A percentile compares a stretch with the other conserved stretches of the same genome.
Conservation (phyloP, 768 basidiomycete genomes). For the Gloeopeniophorella convolvens region DNA sequence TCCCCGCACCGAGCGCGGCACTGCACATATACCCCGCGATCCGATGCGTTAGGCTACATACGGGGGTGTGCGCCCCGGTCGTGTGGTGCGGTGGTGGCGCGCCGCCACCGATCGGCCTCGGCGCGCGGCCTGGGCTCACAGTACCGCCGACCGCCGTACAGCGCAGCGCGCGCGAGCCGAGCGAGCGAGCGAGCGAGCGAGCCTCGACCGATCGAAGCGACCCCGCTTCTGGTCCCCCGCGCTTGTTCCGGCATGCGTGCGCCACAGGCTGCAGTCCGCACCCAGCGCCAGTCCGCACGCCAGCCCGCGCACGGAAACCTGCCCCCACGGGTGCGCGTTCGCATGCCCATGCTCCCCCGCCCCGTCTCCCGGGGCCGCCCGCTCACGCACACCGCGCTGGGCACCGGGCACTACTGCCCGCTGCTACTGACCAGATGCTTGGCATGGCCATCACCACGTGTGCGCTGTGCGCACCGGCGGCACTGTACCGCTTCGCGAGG, state of each 20-base stretch:
- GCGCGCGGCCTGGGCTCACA: too few relatives aligned
- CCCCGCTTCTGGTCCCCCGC: neutral
- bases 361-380: neutral
- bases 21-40: too few relatives aligned
- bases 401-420: too few relatives aligned
- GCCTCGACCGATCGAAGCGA: slow-evolving; percentile 7
- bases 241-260: neutral
- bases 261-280: neutral
- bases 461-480: slow-evolving; percentile 1
- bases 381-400: too few relatives aligned
- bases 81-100: too few relatives aligned
- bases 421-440: neutral
- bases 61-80: too few relatives aligned
- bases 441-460: slow-evolving; percentile 1
- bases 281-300: neutral
- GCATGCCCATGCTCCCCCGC: neutral
- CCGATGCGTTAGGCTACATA: too few relatives aligned
- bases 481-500: slow-evolving; percentile 1
- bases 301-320: too few relatives aligned
- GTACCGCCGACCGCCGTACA: too few relatives aligned
- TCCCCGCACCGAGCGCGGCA: neutral
- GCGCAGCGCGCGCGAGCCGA: too few relatives aligned
- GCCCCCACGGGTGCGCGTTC: neutral
- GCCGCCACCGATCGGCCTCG: too few relatives aligned
- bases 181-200: neutral